Evolutionary conservation across 306 rosid species (phyloP).

Genomic region (Fragaria vesca): DNA sequence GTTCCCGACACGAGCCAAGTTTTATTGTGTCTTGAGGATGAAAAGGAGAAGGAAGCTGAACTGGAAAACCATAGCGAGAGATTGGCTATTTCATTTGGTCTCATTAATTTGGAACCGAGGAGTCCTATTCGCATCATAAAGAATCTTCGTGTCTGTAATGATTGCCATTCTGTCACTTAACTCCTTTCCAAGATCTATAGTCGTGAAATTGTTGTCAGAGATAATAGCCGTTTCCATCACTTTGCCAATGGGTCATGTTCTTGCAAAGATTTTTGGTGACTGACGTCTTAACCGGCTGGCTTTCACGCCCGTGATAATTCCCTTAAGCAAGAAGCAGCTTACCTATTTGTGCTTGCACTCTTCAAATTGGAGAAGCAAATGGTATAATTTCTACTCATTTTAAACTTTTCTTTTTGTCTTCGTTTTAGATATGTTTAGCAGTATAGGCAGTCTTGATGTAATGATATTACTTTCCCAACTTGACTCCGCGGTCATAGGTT

Average conservation of each 20-base stretch:
- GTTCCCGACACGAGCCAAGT: conserved; percentile 67
- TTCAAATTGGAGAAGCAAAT: neutral
- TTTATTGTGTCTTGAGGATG: conserved; percentile 40
- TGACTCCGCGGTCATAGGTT: neutral
- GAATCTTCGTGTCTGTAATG: conserved; percentile 57
- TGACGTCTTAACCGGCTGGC: neutral
- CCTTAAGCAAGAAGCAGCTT: conserved; percentile 1
- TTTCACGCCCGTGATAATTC: neutral
- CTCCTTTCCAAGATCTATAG: conserved; percentile 46
- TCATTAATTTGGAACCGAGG: conserved; percentile 34
- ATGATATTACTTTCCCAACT: neutral
- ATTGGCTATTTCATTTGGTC: conserved; percentile 62
- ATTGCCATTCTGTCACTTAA: conserved; percentile 54
- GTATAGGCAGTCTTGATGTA: conserved; percentile 4
- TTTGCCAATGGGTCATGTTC: conserved; percentile 57
- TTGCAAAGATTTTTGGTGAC: conserved; percentile 65
- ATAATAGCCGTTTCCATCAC: conserved; percentile 61
- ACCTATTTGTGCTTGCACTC: neutral
- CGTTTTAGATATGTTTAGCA: neutral
- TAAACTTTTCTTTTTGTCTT: neutral
- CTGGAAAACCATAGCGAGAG: conserved; percentile 60
- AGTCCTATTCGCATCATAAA: conserved; percentile 52
- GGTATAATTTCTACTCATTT: conserved; percentile 9
- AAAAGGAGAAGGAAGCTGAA: conserved; percentile 49
- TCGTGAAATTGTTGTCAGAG: conserved; percentile 59